These are phyloP conservation scores for Rhizoclosmatium sp. DNA, from an alignment of 192 early-diverging fungal species.

Conservation along the genomic window DNA sequence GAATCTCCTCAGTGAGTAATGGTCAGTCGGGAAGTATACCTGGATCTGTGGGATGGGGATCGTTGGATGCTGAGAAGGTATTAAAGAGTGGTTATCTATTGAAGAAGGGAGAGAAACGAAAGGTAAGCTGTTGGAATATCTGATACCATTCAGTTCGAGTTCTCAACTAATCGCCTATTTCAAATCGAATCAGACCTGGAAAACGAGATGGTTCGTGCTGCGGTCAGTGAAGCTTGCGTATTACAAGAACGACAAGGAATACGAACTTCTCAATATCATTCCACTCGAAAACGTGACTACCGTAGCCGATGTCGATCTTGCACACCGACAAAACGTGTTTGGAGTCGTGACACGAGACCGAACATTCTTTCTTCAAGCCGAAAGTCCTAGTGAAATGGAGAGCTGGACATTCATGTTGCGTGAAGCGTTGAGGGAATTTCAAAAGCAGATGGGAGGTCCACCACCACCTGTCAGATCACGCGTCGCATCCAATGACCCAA, in stretches of 20 bases:
- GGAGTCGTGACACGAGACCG: conserved; percentile 77
- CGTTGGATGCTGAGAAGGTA: conserved; percentile 39
- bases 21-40: neutral
- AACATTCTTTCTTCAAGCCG: conserved; percentile 75
- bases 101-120: conserved; percentile 58
- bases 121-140: conserved; percentile 34
- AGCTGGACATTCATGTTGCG: conserved; percentile 64
- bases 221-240: conserved; percentile 79
- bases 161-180: conserved; percentile 11
- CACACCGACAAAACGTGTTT: conserved; percentile 75
- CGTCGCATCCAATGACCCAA: neutral
- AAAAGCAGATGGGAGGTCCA: conserved; percentile 24
- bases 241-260: conserved; percentile 88
- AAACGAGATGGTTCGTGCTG: conserved; percentile 87
- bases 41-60: conserved; percentile 12
- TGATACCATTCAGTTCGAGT: neutral
- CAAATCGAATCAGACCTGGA: conserved; percentile 71
- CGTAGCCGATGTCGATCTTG: conserved; percentile 73
- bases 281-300: conserved; percentile 74
- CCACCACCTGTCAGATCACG: conserved; percentile 27
- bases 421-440: conserved; percentile 37
- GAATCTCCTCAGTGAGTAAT: neutral
- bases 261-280: conserved; percentile 78
- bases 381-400: conserved; percentile 62
- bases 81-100: conserved; percentile 48